phyloP scores from a whole-genome alignment of 768 basidiomycete species.

The Lactifluus piperatus region DNA sequence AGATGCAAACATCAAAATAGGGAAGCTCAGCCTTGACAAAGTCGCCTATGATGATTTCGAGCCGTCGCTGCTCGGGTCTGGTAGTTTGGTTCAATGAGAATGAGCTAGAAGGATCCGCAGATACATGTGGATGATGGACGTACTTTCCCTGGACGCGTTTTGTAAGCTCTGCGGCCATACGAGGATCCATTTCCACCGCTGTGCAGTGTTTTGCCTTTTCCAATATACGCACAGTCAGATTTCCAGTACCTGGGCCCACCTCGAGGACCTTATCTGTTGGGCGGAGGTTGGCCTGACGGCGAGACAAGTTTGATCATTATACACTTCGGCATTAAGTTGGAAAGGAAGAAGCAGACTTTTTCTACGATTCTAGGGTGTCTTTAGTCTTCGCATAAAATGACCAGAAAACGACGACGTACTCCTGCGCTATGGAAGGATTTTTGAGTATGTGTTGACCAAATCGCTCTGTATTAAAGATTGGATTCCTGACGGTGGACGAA shows the following conservation, averaged over 20 bases:
- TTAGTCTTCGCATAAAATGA: constrained; percentile 15
- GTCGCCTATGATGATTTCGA: constrained; percentile 93
- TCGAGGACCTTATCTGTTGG: constrained; percentile 95
- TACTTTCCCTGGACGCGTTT: constrained; percentile 98
- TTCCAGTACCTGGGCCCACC: constrained; percentile 96
- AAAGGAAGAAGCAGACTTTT: constrained; percentile 32
- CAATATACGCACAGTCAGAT: constrained; percentile 87
- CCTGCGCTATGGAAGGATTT: constrained; percentile 85
- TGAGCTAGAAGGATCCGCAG: neutral
- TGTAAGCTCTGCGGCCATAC: constrained; percentile 96
- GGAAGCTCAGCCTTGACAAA: constrained; percentile 98
- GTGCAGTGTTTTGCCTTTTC: constrained; percentile 90
- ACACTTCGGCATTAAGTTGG: neutral
- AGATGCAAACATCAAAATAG: constrained; percentile 98
- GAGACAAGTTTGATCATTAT: neutral
- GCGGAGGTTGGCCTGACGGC: constrained; percentile 69
- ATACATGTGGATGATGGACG: constrained; percentile 30
- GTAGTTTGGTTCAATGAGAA: neutral
- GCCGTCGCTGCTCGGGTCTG: constrained; percentile 91
- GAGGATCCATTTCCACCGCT: constrained; percentile 95
- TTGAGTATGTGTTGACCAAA: constrained; percentile 98
- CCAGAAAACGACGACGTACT: constrained; percentile 38
- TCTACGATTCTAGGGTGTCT: constrained; percentile 45
- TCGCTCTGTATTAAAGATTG: constrained; percentile 88
- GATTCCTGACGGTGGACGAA: constrained; percentile 53